Evolutionary conservation across 1,284 basidiomycete genomes (phyloP).

Genomic region (Ceratobasidium sp.): DNA sequence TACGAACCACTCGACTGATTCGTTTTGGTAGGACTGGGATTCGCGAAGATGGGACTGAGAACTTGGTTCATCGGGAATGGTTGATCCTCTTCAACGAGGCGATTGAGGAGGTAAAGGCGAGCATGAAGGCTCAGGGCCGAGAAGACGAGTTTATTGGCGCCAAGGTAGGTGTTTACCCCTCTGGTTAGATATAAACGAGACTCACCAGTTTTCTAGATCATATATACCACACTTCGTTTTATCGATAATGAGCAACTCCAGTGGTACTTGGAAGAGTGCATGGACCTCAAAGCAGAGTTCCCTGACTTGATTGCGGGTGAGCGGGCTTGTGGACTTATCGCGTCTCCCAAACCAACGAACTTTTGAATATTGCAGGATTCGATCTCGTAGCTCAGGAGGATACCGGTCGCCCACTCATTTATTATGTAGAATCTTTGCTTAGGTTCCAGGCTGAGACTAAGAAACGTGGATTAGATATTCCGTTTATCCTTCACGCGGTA

Average conservation of each 20-base stretch:
- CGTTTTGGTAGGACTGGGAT: slow-evolving; percentile 60
- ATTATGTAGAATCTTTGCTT: slow-evolving; percentile 73
- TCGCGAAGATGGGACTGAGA: slow-evolving; percentile 68
- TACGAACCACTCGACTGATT: background rate
- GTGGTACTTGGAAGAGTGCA: slow-evolving; percentile 79
- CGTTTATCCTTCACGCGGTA: slow-evolving; percentile 79
- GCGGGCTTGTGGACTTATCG: background rate
- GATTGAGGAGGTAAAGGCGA: slow-evolving; percentile 66
- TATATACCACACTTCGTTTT: slow-evolving; percentile 75
- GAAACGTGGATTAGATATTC: slow-evolving; percentile 72
- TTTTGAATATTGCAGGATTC: slow-evolving; percentile 65
- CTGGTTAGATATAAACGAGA: background rate
- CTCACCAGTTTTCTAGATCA: slow-evolving; percentile 62
- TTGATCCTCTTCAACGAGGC: slow-evolving; percentile 69
- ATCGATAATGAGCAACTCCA: slow-evolving; percentile 70
- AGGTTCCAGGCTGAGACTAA: slow-evolving; percentile 69
- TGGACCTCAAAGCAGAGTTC: slow-evolving; percentile 77
- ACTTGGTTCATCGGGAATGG: slow-evolving; percentile 72
- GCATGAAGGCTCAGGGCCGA: slow-evolving; percentile 66
- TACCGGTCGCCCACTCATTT: slow-evolving; percentile 67
- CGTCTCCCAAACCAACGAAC: background rate
- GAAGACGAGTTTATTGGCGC: slow-evolving; percentile 73
- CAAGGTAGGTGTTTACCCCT: slow-evolving; percentile 59
- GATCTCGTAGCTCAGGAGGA: slow-evolving; percentile 87
- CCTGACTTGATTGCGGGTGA: slow-evolving; percentile 77